A percentile compares a stretch with the other conserved stretches of the same genome.
phyloP scores from a whole-genome alignment of 768 basidiomycete genomes.

The Rhodotorula diobovata region DNA sequence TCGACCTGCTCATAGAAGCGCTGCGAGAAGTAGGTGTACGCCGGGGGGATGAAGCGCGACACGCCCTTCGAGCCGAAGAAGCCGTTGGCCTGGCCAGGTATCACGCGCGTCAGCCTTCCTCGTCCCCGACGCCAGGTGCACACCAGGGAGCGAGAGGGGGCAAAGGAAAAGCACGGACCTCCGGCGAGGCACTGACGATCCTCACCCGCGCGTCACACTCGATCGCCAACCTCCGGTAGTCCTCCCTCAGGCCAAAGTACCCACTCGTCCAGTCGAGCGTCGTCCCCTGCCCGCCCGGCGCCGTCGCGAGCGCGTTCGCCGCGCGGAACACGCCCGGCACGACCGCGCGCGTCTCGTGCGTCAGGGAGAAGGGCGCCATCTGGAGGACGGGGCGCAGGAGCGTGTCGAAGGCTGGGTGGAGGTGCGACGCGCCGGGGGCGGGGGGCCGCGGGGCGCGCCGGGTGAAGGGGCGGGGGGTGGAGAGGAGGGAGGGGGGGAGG shows the following conservation, averaged over 20 bases:
- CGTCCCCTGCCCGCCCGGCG: constrained; percentile 31
- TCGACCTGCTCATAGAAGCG: constrained; percentile 56
- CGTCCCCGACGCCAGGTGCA: not conserved
- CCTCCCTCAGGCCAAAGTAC: constrained; percentile 81
- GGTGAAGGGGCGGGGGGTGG: not conserved
- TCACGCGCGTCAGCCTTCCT: not conserved
- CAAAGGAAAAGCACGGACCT: constrained; percentile 55
- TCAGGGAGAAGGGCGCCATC: constrained; percentile 36
- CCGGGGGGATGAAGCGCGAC: constrained; percentile 91
- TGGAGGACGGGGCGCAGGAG: constrained; percentile 41
- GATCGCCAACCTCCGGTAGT: constrained; percentile 68
- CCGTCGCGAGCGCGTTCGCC: constrained; percentile 42
- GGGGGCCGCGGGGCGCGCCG: not conserved
- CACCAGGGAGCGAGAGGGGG: not conserved
- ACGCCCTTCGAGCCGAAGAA: constrained; percentile 85
- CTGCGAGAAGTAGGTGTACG: constrained; percentile 81
- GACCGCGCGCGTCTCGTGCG: constrained; percentile 41
- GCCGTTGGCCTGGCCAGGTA: constrained; percentile 74
- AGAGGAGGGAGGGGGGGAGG: constrained; percentile 5
- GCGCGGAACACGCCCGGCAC: constrained; percentile 46
- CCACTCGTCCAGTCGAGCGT: constrained; percentile 81
- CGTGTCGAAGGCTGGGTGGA: constrained; percentile 63
- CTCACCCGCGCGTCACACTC: constrained; percentile 56
- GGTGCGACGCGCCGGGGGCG: constrained; percentile 44
- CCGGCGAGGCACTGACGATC: constrained; percentile 80